Base-by-base conservation (phyloP, 208 protist species). In the Naegleria gruberi region DNA sequence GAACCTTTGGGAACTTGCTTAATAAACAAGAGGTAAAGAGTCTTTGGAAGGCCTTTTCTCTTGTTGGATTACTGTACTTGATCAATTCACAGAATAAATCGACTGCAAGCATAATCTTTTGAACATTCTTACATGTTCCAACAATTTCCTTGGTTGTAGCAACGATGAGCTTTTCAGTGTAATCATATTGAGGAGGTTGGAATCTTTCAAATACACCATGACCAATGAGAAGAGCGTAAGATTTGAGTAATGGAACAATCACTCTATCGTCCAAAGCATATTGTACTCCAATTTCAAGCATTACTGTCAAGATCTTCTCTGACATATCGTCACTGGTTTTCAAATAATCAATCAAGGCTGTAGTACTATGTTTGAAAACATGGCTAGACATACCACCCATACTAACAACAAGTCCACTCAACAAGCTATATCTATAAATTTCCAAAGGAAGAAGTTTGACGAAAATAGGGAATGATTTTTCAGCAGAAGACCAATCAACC, bases 1-100 rank as follows among this genome's bases (percentile, higher is more conserved):
- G 94, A 42, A 98, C 96, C 93, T 97, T 97, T 0, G 96, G 96
- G 90, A 96, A 98, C 81, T 95, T 95, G 85, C 94, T 97, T 23
- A 55, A 19, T 7, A 87, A 23, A 41, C n/a, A 55, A 17, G 43
- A 19, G 30, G 19, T 19, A 30, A 87, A 55, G 10, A 87, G 44
- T 55, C 41, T 46, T n/a, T 55, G 43, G 30, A 87, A 41, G 0
- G 83, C 17, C 44, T 87, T 87, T 34, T 41, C 34, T 55, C 44
- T 87, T 6, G 44, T 55, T 15, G 83, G 83, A 37, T 87, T 41
- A 40, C n/a, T 23, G 55, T 57, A 87, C 40, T 55, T 46, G 8
- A 87, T 42, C 26, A 87, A 34, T 37, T 87, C 83, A 55, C 83
- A 87, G 8, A 87, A 87, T 41, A 87, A 0, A 55, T 87, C 83